Percentiles rank a stretch among this genome's conserved stretches.
These are phyloP conservation scores for Lepiota venenata DNA, from an alignment of 768 basidiomycete genomes.

Conservation along the genomic window DNA sequence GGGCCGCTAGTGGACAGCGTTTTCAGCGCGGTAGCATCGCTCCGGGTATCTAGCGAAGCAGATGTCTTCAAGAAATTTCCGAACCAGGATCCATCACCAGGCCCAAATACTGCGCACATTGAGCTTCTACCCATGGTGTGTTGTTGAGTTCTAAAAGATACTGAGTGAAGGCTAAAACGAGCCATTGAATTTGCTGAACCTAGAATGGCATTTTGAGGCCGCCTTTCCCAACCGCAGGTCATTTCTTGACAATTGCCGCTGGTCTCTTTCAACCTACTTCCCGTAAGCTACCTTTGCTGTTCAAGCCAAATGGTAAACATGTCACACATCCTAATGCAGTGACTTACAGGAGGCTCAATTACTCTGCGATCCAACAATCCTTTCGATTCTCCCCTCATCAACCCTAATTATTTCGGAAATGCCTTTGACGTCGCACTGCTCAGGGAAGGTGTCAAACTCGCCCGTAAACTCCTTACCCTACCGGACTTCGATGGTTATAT, in stretches of 20 bases:
- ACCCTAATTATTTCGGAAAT: conserved; percentile 38
- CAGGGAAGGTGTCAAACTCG: conserved; percentile 18
- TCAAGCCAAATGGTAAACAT: neutral
- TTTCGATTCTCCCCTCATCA: conserved; percentile 42
- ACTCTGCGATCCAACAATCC: conserved; percentile 36
- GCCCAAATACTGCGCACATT: conserved; percentile 30
- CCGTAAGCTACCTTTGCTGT: conserved; percentile 16
- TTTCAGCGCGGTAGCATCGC: conserved; percentile 21
- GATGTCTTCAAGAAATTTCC: conserved; percentile 23
- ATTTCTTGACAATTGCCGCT: conserved; percentile 24
- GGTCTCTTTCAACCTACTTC: conserved; percentile 31
- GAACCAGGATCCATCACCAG: conserved; percentile 30
- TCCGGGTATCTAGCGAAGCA: conserved; percentile 25
- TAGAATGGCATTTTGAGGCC: conserved; percentile 12
- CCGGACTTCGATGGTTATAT: conserved; percentile 24
- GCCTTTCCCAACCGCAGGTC: conserved; percentile 22
- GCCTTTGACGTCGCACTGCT: conserved; percentile 23
- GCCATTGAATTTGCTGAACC: neutral
- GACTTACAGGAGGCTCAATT: conserved; percentile 23
- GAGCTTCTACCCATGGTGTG: conserved; percentile 30
- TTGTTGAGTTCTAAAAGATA: neutral
- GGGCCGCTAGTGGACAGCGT: conserved; percentile 21
- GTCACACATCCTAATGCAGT: neutral
- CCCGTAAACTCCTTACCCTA: conserved; percentile 17
- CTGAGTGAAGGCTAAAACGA: too few species aligned